Evolutionary conservation across 352 stramenopile species (phyloP), one percentile per base, ranked within the genome.

Genomic region (Phytophthora constricta): DNA sequence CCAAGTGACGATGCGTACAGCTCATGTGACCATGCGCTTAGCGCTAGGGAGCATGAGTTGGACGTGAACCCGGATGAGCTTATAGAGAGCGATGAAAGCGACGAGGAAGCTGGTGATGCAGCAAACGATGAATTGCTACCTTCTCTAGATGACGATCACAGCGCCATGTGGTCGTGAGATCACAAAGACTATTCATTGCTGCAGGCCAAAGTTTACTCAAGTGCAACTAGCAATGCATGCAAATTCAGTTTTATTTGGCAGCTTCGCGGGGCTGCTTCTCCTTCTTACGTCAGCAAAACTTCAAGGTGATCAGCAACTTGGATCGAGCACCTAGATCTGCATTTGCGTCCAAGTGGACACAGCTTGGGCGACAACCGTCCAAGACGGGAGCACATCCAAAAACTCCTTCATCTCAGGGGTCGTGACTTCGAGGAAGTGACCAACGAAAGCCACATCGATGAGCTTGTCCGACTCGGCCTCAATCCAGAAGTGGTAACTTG

Each of bases 401-500:
- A 91, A 77, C 43, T 80, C 74, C 19, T 72, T 51, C 68, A 92
- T 77, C 53, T 80, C 76, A 0, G 82, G 71, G 8, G 86, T 90
- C 14, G 28, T 61, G 10, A 71, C 66, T 41, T 91, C 73, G n/a
- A 93, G 65, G 59, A 80, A 85, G 61, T 91, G 84, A n/a, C 82
- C 86, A 34, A 90, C 82, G 37, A 90, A 76, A 37, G 76, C 84
- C 8, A 86, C 73, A 50, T 89, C 74, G 45, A 93, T 86, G 5
- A 74, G 63, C 0, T 67, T 56, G 22, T 76, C 71, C 13, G 67
- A 73, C 68, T 82, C 77, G 0, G 80, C 82, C 60, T 93, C 86
- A 64, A 93, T 77, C 86, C 86, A 93, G 59, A 92, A 93, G 54
- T 93, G 80, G 49, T 91, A 92, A 13, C 58, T 82, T 5, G 83